A percentile compares a stretch with the other conserved stretches of the same genome.
phyloP scores from a whole-genome alignment of 345 rosid genomes.

The Gossypium australe region DNA sequence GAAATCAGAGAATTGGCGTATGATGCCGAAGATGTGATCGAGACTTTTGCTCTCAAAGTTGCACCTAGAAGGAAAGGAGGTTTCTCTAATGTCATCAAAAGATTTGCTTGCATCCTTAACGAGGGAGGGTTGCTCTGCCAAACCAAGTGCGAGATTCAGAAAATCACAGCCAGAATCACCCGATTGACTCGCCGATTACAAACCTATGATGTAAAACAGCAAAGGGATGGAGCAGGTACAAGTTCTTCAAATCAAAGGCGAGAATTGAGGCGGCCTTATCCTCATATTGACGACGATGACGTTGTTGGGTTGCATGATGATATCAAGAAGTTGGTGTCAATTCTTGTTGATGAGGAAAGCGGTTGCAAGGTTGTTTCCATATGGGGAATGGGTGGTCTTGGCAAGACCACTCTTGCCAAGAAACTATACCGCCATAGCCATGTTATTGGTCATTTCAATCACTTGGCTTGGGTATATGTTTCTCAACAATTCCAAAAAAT shows the following conservation, averaged over 20 bases:
- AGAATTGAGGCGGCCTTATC: slow-evolving; percentile 26
- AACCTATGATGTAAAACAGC: neutral
- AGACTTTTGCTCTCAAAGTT: neutral
- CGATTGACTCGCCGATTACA: neutral
- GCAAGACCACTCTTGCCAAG: slow-evolving; percentile 43
- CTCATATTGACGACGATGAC: slow-evolving; percentile 18
- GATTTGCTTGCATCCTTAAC: neutral
- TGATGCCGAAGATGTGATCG: neutral
- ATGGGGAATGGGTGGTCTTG: slow-evolving; percentile 46
- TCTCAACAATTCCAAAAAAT: slow-evolving; percentile 28
- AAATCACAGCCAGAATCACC: neutral
- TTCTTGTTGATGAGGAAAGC: slow-evolving; percentile 13
- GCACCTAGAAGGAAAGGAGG: neutral
- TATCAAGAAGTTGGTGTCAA: slow-evolving; percentile 13
- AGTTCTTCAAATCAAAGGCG: neutral
- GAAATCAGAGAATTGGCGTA: slow-evolving; percentile 3
- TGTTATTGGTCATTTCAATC: slow-evolving; percentile 20
- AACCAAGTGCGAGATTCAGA: neutral
- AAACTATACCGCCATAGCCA: slow-evolving; percentile 18
- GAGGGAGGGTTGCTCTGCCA: neutral
- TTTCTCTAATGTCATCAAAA: neutral
- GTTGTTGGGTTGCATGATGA: slow-evolving; percentile 32
- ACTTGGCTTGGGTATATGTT: slow-evolving; percentile 37
- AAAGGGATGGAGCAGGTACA: neutral
- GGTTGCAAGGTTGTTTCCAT: slow-evolving; percentile 14